phyloP scores from a whole-genome alignment of 2,329 filamentous ascomycete genomes.

The Sclerotinia minor region DNA sequence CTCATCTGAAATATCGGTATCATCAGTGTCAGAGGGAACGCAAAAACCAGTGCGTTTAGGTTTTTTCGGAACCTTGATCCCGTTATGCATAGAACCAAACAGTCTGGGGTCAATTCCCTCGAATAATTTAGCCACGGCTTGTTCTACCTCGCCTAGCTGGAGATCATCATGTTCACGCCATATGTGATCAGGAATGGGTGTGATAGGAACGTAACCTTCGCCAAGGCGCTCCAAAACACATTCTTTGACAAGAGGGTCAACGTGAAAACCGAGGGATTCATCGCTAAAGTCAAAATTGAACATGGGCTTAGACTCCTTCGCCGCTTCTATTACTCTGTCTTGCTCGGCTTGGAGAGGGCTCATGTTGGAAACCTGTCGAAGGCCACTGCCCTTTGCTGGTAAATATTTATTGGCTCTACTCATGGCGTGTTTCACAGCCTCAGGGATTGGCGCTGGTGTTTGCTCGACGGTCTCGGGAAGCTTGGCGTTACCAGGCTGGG shows the following conservation, averaged over 20 bases:
- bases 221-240: background rate
- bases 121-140: slow-evolving; percentile 1
- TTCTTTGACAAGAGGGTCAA: background rate
- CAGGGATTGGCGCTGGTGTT: slow-evolving; percentile 4
- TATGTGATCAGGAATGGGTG: slow-evolving; percentile 15
- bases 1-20: background rate
- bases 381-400: slow-evolving; percentile 24
- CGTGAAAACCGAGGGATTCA: background rate
- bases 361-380: slow-evolving; percentile 27
- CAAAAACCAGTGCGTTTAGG: background rate
- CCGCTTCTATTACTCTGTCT: background rate
- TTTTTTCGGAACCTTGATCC: background rate
- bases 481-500: slow-evolving; percentile 26
- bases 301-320: background rate
- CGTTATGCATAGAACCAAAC: slow-evolving; percentile 3
- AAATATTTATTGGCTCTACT: slow-evolving; percentile 24
- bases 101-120: slow-evolving; percentile 1
- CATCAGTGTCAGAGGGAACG: slow-evolving; percentile 7
- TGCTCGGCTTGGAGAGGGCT: slow-evolving; percentile 26
- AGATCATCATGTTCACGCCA: slow-evolving; percentile 3
- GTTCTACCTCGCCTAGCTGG: background rate
- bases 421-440: slow-evolving; percentile 20
- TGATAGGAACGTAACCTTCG: slow-evolving; percentile 9
- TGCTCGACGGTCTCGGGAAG: slow-evolving; percentile 20
- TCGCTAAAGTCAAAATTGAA: background rate